Conservation (phyloP, 2,329 filamentous ascomycete species). For the Penicillium sclerotiorum region DNA sequence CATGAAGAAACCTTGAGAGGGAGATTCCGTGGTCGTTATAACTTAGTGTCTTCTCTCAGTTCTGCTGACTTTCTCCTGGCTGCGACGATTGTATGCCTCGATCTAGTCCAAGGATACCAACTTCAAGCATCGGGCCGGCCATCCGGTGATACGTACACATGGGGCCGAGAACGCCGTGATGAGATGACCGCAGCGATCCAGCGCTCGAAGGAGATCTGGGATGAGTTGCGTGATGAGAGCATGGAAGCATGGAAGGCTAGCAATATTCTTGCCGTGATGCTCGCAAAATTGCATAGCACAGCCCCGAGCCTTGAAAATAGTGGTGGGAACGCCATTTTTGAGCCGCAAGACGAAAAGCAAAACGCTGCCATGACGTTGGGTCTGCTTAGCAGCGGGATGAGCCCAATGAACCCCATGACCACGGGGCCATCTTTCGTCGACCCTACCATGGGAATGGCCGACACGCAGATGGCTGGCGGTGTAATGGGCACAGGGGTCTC, state of each 20-base stretch:
- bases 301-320: slow-evolving; percentile 29
- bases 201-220: slow-evolving; percentile 76
- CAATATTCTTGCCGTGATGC: slow-evolving; percentile 78
- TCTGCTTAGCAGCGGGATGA: slow-evolving; percentile 66
- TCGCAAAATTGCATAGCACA: slow-evolving; percentile 67
- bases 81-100: slow-evolving; percentile 80
- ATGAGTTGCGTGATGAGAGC: slow-evolving; percentile 71
- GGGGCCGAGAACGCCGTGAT: slow-evolving; percentile 55
- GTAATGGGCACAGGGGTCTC: slow-evolving; percentile 21
- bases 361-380: slow-evolving; percentile 72
- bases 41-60: slow-evolving; percentile 77
- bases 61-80: slow-evolving; percentile 85
- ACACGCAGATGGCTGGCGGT: slow-evolving; percentile 28
- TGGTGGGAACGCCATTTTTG: slow-evolving; percentile 30
- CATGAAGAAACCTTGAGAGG: slow-evolving; percentile 73
- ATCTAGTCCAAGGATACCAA: slow-evolving; percentile 67
- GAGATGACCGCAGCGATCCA: slow-evolving; percentile 79
- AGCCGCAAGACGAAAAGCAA: slow-evolving; percentile 59
- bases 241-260: slow-evolving; percentile 91
- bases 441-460: slow-evolving; percentile 31
- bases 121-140: slow-evolving; percentile 34
- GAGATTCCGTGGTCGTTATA: slow-evolving; percentile 71
- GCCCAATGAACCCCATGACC: slow-evolving; percentile 50
- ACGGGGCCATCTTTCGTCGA: slow-evolving; percentile 36
- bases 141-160: slow-evolving; percentile 48